These are phyloP conservation scores for Fusarium sp. DNA, from an alignment of 2,329 filamentous ascomycete genomes.

Conservation along the genomic window DNA sequence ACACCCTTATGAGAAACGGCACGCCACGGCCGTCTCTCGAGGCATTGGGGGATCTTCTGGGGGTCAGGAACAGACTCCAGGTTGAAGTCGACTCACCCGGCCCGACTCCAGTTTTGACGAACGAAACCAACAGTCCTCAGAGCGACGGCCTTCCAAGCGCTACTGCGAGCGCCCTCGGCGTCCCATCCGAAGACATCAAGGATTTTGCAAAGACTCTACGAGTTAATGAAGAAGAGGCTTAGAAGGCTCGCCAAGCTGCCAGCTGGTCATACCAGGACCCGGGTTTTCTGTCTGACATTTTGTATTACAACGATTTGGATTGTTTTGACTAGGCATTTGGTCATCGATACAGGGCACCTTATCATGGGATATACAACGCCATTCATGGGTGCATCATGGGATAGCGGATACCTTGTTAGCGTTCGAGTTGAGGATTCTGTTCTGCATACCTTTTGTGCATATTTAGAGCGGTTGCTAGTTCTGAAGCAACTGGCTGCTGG, in stretches of 20 bases:
- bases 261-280: too few species aligned
- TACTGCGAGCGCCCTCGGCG: conserved; percentile 64
- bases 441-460: conserved; percentile 18
- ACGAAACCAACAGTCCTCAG: conserved; percentile 75
- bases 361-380: conserved; percentile 37
- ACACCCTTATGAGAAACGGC: conserved; percentile 70
- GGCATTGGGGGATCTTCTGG: not conserved
- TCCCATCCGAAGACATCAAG: conserved; percentile 48
- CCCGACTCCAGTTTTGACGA: conserved; percentile 74
- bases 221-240: conserved; percentile 50
- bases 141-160: conserved; percentile 74
- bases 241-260: not conserved
- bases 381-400: conserved; percentile 28
- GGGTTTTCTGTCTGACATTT: not conserved
- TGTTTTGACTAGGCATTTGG: not conserved
- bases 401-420: conserved; percentile 5
- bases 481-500: conserved; percentile 16
- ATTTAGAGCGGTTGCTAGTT: conserved; percentile 16
- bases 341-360: conserved; percentile 30
- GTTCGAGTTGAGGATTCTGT: conserved; percentile 18
- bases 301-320: not conserved
- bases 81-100: conserved; percentile 63
- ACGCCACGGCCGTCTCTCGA: conserved; percentile 67
- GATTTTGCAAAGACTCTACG: conserved; percentile 32
- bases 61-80: conserved; percentile 49